Percentiles rank a stretch among this genome's conserved stretches.
Conservation (phyloP, 148 eudicot species). For the Chenopodium album region DNA sequence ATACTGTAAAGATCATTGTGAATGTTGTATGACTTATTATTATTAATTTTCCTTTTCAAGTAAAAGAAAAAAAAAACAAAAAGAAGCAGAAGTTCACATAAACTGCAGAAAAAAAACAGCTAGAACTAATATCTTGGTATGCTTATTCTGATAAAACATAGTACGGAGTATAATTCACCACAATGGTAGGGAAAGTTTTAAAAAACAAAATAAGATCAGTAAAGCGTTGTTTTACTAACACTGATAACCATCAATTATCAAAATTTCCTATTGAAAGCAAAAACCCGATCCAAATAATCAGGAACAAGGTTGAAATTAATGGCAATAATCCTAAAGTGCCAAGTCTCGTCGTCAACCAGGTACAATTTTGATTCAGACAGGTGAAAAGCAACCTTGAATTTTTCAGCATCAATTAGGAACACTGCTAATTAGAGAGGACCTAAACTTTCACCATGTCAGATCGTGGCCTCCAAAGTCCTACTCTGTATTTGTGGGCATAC, state of each 20-base stretch:
- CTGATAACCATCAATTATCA: not conserved
- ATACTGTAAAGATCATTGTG: too few species aligned
- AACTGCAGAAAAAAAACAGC: not conserved
- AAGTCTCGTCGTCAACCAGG: not conserved
- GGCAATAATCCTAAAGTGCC: not conserved
- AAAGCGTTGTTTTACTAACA: not conserved
- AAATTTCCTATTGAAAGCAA: conserved; percentile 17
- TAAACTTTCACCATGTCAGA: conserved; percentile 48
- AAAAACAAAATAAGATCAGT: too few species aligned
- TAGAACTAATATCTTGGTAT: not conserved
- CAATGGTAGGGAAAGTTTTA: too few species aligned
- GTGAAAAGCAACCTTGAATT: not conserved
- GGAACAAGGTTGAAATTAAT: not conserved
- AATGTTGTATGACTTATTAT: too few species aligned
- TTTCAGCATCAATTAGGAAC: not conserved
- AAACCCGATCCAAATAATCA: not conserved
- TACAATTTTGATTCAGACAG: conserved; percentile 6
- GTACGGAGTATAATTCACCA: too few species aligned
- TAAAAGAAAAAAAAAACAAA: not conserved
- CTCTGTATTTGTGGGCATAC: conserved; percentile 62
- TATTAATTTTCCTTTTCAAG: too few species aligned
- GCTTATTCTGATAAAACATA: not conserved
- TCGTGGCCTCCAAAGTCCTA: conserved; percentile 79
- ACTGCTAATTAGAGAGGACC: not conserved
- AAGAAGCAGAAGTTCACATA: not conserved